phyloP scores from a whole-genome alignment of 805 yeast species.

The Yarrowia keelungensis region DNA sequence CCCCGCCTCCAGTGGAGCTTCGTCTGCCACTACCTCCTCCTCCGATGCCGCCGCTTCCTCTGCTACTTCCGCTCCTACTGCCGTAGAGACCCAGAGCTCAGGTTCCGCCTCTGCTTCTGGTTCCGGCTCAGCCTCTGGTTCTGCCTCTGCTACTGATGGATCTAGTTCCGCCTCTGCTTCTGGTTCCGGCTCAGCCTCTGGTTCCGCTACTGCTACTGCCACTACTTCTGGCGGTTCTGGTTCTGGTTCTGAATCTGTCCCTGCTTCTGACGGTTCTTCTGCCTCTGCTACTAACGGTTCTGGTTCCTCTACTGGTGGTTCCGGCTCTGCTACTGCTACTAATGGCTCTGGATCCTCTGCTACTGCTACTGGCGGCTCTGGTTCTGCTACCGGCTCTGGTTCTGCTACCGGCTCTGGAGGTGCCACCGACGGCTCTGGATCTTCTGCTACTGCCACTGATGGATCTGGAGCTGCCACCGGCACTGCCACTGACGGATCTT shows the following conservation, averaged over 20 bases:
- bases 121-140: constrained; percentile 1
- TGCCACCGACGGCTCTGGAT: constrained; percentile 9
- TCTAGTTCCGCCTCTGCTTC: constrained; percentile 4
- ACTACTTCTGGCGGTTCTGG: background rate
- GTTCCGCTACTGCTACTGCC: background rate
- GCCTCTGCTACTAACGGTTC: background rate
- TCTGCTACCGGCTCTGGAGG: background rate
- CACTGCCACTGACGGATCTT: constrained; percentile 9
- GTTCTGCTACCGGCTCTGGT: constrained; percentile 2
- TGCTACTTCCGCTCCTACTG: background rate
- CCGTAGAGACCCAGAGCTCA: background rate
- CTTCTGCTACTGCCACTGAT: constrained; percentile 8
- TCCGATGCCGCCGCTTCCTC: background rate
- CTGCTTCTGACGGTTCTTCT: constrained; percentile 29
- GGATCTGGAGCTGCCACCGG: constrained; percentile 8
- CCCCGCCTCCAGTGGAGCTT: background rate
- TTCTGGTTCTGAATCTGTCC: background rate
- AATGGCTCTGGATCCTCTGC: background rate
- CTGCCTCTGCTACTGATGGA: constrained; percentile 1
- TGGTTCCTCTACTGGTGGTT: background rate
- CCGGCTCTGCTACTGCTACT: constrained; percentile 7
- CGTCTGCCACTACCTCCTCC: background rate
- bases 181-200: constrained; percentile 4
- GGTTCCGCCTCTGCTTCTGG: background rate
- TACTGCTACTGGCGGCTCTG: constrained; percentile 19